These are phyloP conservation scores for Neonectria faginata DNA, from an alignment of 2,329 filamentous ascomycete genomes.

Conservation along the genomic window DNA sequence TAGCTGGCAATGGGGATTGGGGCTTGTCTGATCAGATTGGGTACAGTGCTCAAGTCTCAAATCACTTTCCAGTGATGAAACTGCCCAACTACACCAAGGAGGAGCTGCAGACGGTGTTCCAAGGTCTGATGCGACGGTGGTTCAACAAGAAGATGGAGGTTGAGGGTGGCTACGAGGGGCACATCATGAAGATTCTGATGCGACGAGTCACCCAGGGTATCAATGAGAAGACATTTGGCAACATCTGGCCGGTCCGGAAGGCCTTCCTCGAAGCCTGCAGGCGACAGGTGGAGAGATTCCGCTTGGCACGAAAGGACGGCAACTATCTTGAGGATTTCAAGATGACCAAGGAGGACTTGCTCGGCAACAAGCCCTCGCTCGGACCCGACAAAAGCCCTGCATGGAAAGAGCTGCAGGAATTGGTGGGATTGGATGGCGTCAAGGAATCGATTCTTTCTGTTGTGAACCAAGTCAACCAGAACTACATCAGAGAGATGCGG, in stretches of 20 bases:
- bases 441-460: conserved; percentile 62
- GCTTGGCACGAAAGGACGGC: conserved; percentile 47
- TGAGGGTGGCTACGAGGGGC: conserved; percentile 68
- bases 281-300: conserved; percentile 70
- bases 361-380: conserved; percentile 72
- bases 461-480: conserved; percentile 66
- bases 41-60: conserved; percentile 51
- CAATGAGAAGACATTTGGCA: conserved; percentile 75
- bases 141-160: conserved; percentile 68
- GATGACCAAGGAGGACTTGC: conserved; percentile 72
- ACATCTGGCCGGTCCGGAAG: conserved; percentile 76
- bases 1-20: conserved; percentile 45
- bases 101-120: conserved; percentile 71
- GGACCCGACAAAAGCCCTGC: conserved; percentile 64
- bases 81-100: conserved; percentile 75
- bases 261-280: conserved; percentile 58
- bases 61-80: conserved; percentile 56
- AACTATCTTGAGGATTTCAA: conserved; percentile 44
- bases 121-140: conserved; percentile 63
- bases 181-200: conserved; percentile 72
- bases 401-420: conserved; percentile 67
- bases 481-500: conserved; percentile 72
- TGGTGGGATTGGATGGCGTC: conserved; percentile 70
- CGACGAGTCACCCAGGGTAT: conserved; percentile 70
- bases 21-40: conserved; percentile 76